These are phyloP conservation scores for Abelmoschus esculentus DNA, from an alignment of 345 rosid species.

Conservation along the genomic window DNA sequence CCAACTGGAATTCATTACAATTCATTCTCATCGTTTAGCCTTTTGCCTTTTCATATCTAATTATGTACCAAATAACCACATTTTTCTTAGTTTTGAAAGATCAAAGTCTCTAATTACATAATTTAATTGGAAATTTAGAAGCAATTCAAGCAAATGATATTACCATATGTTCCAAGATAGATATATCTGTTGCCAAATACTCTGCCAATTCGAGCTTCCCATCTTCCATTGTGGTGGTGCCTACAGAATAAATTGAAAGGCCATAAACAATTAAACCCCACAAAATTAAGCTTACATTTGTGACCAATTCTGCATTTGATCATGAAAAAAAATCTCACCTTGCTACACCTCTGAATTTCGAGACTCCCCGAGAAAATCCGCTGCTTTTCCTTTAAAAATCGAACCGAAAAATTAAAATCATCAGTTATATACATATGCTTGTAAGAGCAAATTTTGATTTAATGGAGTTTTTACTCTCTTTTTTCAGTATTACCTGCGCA, in stretches of 20 bases:
- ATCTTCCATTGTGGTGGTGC: constrained; percentile 80
- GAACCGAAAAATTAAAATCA: constrained; percentile 1
- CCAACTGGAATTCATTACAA: constrained; percentile 16
- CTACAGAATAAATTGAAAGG: constrained; percentile 14
- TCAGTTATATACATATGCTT: background rate
- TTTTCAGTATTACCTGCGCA: constrained; percentile 54
- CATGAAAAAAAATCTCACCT: constrained; percentile 30
- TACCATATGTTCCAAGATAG: constrained; percentile 71
- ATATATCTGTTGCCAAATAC: constrained; percentile 71
- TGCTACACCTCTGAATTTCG: constrained; percentile 92
- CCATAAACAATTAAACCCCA: constrained; percentile 20
- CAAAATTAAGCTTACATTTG: too few species aligned
- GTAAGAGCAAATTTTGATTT: background rate
- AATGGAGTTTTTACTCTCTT: background rate
- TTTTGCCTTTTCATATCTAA: background rate
- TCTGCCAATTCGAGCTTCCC: constrained; percentile 74
- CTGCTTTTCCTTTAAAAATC: constrained; percentile 62
- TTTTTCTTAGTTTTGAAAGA: too few species aligned
- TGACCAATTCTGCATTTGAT: too few species aligned
- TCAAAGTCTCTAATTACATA: too few species aligned
- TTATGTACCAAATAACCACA: background rate
- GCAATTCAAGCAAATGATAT: background rate
- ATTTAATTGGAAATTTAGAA: background rate
- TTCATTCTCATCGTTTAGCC: constrained; percentile 28
- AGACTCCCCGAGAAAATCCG: constrained; percentile 91